A percentile compares a stretch with the other conserved stretches of the same genome.
phyloP scores from a whole-genome alignment of 345 rosid species.

The Arabis hirsuta region DNA sequence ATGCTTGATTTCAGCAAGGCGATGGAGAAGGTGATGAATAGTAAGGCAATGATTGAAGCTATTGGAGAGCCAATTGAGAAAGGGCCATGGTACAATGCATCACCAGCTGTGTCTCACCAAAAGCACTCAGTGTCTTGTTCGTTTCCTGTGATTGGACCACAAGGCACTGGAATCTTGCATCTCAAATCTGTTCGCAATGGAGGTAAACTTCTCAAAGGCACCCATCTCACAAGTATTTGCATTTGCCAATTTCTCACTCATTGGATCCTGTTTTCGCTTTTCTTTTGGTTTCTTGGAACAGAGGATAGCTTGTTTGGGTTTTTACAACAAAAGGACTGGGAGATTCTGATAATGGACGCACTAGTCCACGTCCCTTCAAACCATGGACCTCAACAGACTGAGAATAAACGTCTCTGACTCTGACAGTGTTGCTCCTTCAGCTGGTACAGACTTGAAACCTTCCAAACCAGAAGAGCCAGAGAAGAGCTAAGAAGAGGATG shows the following conservation, averaged over 20 bases:
- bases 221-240: background rate
- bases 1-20: conserved; percentile 68
- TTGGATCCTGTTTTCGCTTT: background rate
- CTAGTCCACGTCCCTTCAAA: conserved; percentile 52
- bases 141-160: conserved; percentile 68
- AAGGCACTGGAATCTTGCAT: conserved; percentile 63
- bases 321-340: too few relatives aligned
- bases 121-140: conserved; percentile 91
- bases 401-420: conserved; percentile 52
- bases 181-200: conserved; percentile 83
- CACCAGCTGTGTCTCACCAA: conserved; percentile 90
- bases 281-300: too few relatives aligned
- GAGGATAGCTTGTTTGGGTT: too few relatives aligned
- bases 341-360: too few relatives aligned
- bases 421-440: conserved; percentile 47
- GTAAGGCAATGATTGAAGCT: conserved; percentile 70
- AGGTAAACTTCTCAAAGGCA: conserved; percentile 47
- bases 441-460: conserved; percentile 47
- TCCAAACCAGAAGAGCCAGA: conserved; percentile 38
- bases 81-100: conserved; percentile 98
- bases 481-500: conserved; percentile 39
- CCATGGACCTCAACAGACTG: conserved; percentile 67
- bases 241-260: background rate
- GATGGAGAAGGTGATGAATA: conserved; percentile 77
- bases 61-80: conserved; percentile 88